Percentiles rank a stretch among this genome's conserved stretches.
Evolutionary conservation across 768 basidiomycete species (phyloP).

Genomic region (Kwoniella botswanensis): DNA sequence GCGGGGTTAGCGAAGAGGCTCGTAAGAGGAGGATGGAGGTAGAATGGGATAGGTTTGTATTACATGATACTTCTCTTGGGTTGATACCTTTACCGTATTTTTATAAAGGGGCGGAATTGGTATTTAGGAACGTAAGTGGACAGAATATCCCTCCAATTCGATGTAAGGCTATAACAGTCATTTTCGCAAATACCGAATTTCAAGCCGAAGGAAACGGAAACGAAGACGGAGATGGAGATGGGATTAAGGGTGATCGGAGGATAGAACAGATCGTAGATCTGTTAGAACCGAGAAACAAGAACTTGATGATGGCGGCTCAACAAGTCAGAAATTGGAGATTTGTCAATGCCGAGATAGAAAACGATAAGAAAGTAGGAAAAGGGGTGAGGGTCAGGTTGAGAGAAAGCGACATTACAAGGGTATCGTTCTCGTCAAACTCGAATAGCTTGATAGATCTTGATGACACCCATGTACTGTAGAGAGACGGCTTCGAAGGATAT

Average conservation of each 20-base stretch:
- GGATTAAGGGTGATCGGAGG: not conserved
- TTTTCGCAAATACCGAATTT: not conserved
- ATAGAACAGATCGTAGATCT: constrained; percentile 3
- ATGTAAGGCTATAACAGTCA: not conserved
- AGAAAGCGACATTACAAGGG: not conserved
- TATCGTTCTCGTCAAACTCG: not conserved
- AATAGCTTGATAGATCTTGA: too few relatives aligned
- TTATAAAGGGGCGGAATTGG: not conserved
- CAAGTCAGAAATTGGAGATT: not conserved
- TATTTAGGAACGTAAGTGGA: not conserved
- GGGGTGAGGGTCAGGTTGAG: not conserved
- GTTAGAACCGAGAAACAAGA: not conserved
- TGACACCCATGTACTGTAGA: too few relatives aligned
- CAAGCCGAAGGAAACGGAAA: not conserved
- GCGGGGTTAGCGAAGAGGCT: not conserved
- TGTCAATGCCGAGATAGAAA: not conserved
- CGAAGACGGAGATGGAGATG: not conserved
- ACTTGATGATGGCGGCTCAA: not conserved
- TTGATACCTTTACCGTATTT: not conserved
- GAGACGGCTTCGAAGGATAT: too few relatives aligned
- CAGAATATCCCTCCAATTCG: not conserved
- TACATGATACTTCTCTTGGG: not conserved
- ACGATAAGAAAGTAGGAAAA: not conserved
- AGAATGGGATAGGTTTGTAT: constrained; percentile 2
- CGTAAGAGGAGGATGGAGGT: not conserved